These are phyloP conservation scores for Monosporascus cannonballus DNA, from an alignment of 2,329 filamentous ascomycete genomes.

Conservation along the genomic window DNA sequence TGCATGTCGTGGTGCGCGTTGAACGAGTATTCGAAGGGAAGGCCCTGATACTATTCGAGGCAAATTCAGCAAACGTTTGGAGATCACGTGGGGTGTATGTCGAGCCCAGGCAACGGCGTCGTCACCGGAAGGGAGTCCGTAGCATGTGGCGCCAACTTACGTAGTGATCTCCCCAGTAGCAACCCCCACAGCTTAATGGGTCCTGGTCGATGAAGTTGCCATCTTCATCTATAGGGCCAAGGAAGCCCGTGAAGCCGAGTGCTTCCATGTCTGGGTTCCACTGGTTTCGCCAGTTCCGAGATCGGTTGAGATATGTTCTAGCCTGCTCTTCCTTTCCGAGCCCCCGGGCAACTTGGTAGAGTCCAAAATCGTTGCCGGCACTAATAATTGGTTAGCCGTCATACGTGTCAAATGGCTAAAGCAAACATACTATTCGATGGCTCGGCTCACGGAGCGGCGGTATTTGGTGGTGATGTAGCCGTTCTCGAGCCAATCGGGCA, in stretches of 20 bases:
- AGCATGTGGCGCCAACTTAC: not conserved
- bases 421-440: slow-evolving; percentile 53
- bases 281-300: slow-evolving; percentile 65
- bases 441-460: slow-evolving; percentile 55
- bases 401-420: not conserved
- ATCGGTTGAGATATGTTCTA: slow-evolving; percentile 54
- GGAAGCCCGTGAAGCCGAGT: slow-evolving; percentile 58
- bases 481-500: slow-evolving; percentile 60
- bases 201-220: slow-evolving; percentile 48
- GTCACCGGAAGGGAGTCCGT: too few relatives aligned
- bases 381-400: slow-evolving; percentile 12
- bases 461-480: slow-evolving; percentile 61
- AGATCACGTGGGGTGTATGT: too few relatives aligned
- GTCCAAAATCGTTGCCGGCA: slow-evolving; percentile 60
- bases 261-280: slow-evolving; percentile 56
- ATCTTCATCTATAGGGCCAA: slow-evolving; percentile 52
- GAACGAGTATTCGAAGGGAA: slow-evolving; percentile 61
- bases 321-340: slow-evolving; percentile 46
- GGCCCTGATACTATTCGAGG: slow-evolving; percentile 43
- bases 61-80: too few relatives aligned
- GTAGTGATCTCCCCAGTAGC: slow-evolving; percentile 59
- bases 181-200: slow-evolving; percentile 53
- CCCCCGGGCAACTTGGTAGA: slow-evolving; percentile 59
- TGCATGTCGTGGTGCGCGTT: slow-evolving; percentile 62
- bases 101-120: too few relatives aligned